Conservation (phyloP, 2,329 filamentous ascomycete genomes). For the Lasiodiplodia sp. region DNA sequence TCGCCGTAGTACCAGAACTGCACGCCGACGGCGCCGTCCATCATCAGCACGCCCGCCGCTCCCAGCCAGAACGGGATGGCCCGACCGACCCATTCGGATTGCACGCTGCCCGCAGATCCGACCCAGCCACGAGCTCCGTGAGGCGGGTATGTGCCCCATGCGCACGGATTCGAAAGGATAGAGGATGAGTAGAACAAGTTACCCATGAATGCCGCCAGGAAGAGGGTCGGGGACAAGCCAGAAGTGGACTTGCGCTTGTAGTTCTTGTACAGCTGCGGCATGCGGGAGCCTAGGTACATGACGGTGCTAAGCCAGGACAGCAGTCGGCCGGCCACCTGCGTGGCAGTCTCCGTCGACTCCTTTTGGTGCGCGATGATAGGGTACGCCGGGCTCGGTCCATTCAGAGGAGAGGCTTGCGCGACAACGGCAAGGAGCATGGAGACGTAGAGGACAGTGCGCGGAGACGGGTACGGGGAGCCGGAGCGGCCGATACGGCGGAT, state of each 20-base stretch:
- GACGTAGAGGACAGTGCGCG: conserved; percentile 55
- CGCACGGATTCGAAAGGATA: conserved; percentile 68
- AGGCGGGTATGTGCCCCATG: conserved; percentile 64
- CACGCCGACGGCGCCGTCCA: conserved; percentile 68
- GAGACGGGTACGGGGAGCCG: conserved; percentile 54
- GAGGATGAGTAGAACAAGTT: conserved; percentile 72
- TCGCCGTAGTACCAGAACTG: conserved; percentile 69
- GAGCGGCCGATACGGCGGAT: conserved; percentile 46
- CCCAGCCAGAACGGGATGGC: conserved; percentile 71
- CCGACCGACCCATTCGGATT: conserved; percentile 63
- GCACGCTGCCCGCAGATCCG: conserved; percentile 61
- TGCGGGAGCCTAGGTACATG: conserved; percentile 43
- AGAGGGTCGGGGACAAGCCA: conserved; percentile 68
- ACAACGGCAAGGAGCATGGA: conserved; percentile 54
- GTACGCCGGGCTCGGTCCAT: conserved; percentile 37
- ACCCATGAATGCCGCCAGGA: conserved; percentile 71
- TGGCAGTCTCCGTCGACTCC: conserved; percentile 34
- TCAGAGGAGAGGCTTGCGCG: conserved; percentile 45
- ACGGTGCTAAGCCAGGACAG: conserved; percentile 49
- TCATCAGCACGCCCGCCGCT: conserved; percentile 67
- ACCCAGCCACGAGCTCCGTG: conserved; percentile 68
- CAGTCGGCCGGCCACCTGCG: conserved; percentile 47
- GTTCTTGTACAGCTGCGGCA: conserved; percentile 72
- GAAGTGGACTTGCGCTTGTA: conserved; percentile 67
- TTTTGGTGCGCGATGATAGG: conserved; percentile 33